phyloP scores from a whole-genome alignment of 495 filamentous ascomycete genomes.

The Podospora sp. region DNA sequence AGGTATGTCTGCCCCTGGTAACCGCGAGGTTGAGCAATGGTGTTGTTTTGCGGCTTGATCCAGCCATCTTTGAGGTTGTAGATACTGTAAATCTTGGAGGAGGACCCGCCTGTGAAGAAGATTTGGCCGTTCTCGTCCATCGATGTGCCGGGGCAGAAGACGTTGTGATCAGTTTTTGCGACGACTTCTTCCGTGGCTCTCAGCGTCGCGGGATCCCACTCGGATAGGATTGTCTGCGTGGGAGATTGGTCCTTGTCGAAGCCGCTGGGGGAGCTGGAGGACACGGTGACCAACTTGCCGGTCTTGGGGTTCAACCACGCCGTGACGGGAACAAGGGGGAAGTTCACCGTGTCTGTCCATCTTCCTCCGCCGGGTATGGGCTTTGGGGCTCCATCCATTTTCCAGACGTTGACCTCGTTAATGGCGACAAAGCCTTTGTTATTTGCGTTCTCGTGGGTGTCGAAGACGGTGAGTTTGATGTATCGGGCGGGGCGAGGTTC shows the following conservation, averaged over 20 bases:
- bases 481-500: constrained; percentile 11
- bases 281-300: constrained; percentile 9
- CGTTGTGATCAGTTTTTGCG: constrained; percentile 50
- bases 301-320: constrained; percentile 15
- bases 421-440: constrained; percentile 13
- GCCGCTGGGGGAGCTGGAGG: neutral
- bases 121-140: constrained; percentile 53
- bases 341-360: constrained; percentile 14
- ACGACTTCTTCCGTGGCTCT: constrained; percentile 44
- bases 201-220: constrained; percentile 40
- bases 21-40: constrained; percentile 51
- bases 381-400: neutral
- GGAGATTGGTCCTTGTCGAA: neutral
- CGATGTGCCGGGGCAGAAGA: constrained; percentile 66
- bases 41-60: constrained; percentile 34
- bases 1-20: constrained; percentile 58
- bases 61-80: constrained; percentile 16
- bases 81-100: neutral
- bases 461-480: constrained; percentile 3
- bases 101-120: constrained; percentile 50
- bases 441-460: neutral
- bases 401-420: constrained; percentile 18
- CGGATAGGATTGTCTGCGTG: constrained; percentile 49
- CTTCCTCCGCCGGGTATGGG: constrained; percentile 1
- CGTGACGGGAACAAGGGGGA: constrained; percentile 17